A percentile compares a stretch with the other conserved stretches of the same genome.
Conservation (phyloP, 2,329 filamentous ascomycete genomes). For the Neurospora crassa region DNA sequence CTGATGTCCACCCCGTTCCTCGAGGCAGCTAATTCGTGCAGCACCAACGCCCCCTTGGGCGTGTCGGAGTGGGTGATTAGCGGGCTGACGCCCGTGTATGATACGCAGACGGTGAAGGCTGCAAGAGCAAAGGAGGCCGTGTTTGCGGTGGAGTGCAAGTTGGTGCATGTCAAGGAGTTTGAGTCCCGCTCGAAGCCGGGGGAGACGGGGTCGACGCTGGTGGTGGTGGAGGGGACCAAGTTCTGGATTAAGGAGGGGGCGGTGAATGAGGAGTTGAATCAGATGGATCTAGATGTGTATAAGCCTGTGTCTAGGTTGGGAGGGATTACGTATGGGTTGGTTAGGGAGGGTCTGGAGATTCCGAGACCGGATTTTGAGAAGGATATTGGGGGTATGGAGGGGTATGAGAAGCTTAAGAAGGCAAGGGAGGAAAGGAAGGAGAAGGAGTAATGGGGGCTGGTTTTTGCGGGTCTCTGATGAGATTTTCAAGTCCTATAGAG, state of each 20-base stretch:
- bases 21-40: conserved; percentile 78
- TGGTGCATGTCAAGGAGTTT: conserved; percentile 69
- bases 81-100: conserved; percentile 61
- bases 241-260: conserved; percentile 92
- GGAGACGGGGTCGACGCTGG: conserved; percentile 65
- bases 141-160: conserved; percentile 71
- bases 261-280: conserved; percentile 63
- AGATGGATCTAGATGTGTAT: conserved; percentile 61
- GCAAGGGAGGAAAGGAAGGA: background rate
- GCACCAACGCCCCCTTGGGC: conserved; percentile 68
- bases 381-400: conserved; percentile 43
- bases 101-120: conserved; percentile 55
- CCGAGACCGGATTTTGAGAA: conserved; percentile 42
- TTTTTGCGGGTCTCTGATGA: background rate
- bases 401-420: conserved; percentile 44
- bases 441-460: background rate
- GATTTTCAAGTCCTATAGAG: too few species aligned
- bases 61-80: conserved; percentile 70
- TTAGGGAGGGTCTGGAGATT: conserved; percentile 48
- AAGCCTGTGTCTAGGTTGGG: conserved; percentile 70
- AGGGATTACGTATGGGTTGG: conserved; percentile 73
- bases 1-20: conserved; percentile 77
- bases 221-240: conserved; percentile 69
- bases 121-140: conserved; percentile 74
- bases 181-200: conserved; percentile 49